Evolutionary conservation across 805 yeast species (phyloP).

Genomic region (Spathaspora sp.): DNA sequence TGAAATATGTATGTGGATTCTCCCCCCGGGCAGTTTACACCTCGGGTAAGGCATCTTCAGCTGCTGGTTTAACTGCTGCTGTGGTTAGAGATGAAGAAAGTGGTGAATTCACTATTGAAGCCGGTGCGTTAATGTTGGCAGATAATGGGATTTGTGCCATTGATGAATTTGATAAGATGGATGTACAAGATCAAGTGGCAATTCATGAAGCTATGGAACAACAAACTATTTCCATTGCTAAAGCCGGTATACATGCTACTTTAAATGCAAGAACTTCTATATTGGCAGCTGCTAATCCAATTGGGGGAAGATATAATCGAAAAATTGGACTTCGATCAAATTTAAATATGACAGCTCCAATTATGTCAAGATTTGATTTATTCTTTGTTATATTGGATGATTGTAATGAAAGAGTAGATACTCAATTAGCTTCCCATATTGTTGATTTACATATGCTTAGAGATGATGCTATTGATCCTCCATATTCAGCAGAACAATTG

Average conservation of each 20-base stretch:
- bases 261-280: constrained; percentile 95
- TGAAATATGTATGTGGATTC: constrained; percentile 87
- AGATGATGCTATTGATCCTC: constrained; percentile 87
- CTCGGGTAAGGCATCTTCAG: constrained; percentile 97
- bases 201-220: constrained; percentile 99
- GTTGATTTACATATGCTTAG: constrained; percentile 88
- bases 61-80: constrained; percentile 98
- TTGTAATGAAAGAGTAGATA: constrained; percentile 86
- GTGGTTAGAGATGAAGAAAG: constrained; percentile 96
- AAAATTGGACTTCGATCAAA: constrained; percentile 81
- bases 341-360: constrained; percentile 94
- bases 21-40: constrained; percentile 95
- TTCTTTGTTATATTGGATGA: constrained; percentile 94
- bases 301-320: constrained; percentile 94
- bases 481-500: constrained; percentile 83
- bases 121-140: constrained; percentile 97
- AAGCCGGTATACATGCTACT: constrained; percentile 98
- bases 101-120: constrained; percentile 95
- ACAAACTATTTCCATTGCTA: constrained; percentile 96
- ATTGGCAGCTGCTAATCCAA: constrained; percentile 97
- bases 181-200: constrained; percentile 90
- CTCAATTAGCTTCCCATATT: constrained; percentile 87
- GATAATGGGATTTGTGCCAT: constrained; percentile 98
- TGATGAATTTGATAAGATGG: constrained; percentile 99
- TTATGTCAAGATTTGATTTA: constrained; percentile 95